These are phyloP conservation scores for Catharanthus roseus DNA, from an alignment of 257 asterid species.

Conservation along the genomic window DNA sequence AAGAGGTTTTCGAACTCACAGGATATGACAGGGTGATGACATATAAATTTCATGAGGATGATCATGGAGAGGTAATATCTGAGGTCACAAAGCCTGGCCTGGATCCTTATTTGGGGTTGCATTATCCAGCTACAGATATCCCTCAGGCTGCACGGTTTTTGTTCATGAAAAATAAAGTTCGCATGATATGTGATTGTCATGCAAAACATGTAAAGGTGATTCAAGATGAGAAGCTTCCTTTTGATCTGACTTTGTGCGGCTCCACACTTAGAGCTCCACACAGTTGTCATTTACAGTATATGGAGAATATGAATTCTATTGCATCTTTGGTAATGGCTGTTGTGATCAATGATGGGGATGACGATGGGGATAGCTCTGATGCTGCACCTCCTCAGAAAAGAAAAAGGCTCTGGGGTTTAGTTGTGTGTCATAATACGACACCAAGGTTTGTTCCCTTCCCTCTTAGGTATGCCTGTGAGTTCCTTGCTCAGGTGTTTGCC, in stretches of 20 bases:
- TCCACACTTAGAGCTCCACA: constrained; percentile 93
- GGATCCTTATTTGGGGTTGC: constrained; percentile 84
- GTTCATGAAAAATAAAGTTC: constrained; percentile 91
- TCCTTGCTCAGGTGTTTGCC: constrained; percentile 88
- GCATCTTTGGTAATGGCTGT: constrained; percentile 96
- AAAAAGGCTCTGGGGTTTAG: constrained; percentile 88
- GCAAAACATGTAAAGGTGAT: constrained; percentile 71
- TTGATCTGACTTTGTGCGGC: constrained; percentile 82
- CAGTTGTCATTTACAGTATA: constrained; percentile 80
- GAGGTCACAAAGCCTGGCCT: constrained; percentile 87
- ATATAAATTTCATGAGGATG: constrained; percentile 90
- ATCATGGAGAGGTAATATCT: constrained; percentile 88
- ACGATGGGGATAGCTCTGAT: constrained; percentile 45
- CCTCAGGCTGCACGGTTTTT: constrained; percentile 96
- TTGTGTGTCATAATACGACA: constrained; percentile 84
- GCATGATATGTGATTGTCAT: constrained; percentile 88
- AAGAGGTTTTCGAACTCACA: constrained; percentile 91
- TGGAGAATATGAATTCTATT: constrained; percentile 91
- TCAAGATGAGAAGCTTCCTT: constrained; percentile 75
- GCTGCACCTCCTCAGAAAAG: constrained; percentile 50
- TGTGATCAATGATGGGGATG: constrained; percentile 76
- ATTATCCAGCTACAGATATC: constrained; percentile 93
- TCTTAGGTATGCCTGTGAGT: constrained; percentile 90
- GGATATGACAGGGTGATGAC: constrained; percentile 94
- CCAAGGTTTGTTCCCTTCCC: constrained; percentile 98